A percentile compares a stretch with the other conserved stretches of the same genome.
phyloP scores from a whole-genome alignment of 108 stramenopile genomes.

The Schizochytrium sp. region DNA sequence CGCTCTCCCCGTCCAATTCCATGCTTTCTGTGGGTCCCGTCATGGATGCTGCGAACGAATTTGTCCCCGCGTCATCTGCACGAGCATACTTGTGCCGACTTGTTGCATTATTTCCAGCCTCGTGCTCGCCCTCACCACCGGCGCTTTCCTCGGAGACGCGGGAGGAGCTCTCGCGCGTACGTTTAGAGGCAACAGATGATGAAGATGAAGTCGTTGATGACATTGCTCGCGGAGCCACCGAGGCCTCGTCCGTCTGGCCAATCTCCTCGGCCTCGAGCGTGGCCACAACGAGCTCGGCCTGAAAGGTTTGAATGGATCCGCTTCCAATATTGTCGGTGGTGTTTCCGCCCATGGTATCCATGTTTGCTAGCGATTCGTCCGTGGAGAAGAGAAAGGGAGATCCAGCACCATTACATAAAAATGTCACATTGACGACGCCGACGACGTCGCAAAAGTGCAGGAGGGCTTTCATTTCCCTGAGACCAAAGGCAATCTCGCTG shows the following conservation, averaged over 20 bases:
- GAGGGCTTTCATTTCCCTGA: background rate
- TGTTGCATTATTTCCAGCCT: too few species aligned
- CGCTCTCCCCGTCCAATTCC: too few species aligned
- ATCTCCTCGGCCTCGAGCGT: conserved; percentile 12
- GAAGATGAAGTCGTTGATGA: background rate
- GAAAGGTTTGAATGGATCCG: background rate
- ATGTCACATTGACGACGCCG: background rate
- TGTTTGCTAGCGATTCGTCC: background rate
- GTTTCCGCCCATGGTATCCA: background rate
- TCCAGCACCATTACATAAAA: background rate
- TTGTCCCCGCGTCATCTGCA: too few species aligned
- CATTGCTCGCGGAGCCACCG: background rate
- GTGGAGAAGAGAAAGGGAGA: background rate
- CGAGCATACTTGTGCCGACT: too few species aligned
- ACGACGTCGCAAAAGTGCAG: background rate
- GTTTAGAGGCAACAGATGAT: background rate
- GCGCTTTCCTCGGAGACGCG: too few species aligned
- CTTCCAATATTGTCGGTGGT: background rate
- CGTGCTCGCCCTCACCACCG: too few species aligned
- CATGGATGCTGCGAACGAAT: too few species aligned
- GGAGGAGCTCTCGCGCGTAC: too few species aligned
- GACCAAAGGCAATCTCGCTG: background rate
- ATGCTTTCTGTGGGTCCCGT: too few species aligned
- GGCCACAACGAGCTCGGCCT: background rate
- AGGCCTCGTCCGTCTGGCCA: background rate